Conservation (phyloP, 352 stramenopile genomes). For the Phytophthora boehmeriae region DNA sequence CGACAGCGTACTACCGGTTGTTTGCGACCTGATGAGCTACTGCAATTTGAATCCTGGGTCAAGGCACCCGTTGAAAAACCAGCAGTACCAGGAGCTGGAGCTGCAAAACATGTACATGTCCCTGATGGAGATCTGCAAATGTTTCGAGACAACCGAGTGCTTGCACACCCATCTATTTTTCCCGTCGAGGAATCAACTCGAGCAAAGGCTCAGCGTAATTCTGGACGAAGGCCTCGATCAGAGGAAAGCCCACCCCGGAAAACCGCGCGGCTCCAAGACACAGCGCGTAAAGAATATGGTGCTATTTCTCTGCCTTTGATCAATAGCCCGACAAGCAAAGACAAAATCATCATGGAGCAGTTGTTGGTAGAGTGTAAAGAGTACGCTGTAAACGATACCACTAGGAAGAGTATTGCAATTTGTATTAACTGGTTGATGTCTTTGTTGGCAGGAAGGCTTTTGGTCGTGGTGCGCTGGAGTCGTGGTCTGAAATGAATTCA, state of each 20-base stretch:
- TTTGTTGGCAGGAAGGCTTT: conserved; percentile 25
- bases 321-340: conserved; percentile 29
- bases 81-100: conserved; percentile 48
- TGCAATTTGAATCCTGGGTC: conserved; percentile 56
- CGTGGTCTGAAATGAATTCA: neutral
- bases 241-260: conserved; percentile 23
- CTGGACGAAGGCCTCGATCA: conserved; percentile 21
- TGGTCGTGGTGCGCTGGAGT: neutral
- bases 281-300: conserved; percentile 24
- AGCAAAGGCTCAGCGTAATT: conserved; percentile 4
- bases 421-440: conserved; percentile 11
- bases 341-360: conserved; percentile 46
- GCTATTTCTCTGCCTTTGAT: conserved; percentile 43
- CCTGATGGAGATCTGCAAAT: conserved; percentile 55
- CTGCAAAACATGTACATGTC: conserved; percentile 38
- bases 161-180: conserved; percentile 28
- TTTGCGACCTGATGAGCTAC: conserved; percentile 23
- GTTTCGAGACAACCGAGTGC: conserved; percentile 47
- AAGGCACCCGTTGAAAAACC: conserved; percentile 34
- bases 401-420: neutral
- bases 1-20: neutral
- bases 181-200: conserved; percentile 16
- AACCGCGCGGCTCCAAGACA: conserved; percentile 13
- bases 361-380: conserved; percentile 51
- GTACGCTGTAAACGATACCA: conserved; percentile 29